Evolutionary conservation across 441 rosid genomes (phyloP).

Genomic region (Mallotus japonicus): DNA sequence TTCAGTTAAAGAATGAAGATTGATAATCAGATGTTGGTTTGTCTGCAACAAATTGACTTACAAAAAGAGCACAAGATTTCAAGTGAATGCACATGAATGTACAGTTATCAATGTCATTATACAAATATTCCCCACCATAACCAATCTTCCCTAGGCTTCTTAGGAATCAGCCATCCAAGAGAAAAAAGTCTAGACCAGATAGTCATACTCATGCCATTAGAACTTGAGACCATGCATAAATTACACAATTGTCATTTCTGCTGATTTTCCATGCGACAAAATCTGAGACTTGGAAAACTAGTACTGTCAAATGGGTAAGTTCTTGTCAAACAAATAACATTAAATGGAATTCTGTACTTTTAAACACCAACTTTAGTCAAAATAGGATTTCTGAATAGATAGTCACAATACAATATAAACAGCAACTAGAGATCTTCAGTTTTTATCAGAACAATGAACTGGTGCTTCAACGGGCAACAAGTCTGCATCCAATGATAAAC

Average conservation of each 20-base stretch:
- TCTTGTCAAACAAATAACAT: not conserved
- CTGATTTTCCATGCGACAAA: not conserved
- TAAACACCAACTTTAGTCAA: not conserved
- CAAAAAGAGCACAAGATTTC: not conserved
- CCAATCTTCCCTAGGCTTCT: not conserved
- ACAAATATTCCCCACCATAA: not conserved
- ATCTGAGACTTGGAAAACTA: not conserved
- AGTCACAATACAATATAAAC: not conserved
- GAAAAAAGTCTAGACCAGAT: not conserved
- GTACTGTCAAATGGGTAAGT: not conserved
- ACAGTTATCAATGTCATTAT: not conserved
- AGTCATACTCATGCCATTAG: not conserved
- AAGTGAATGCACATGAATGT: not conserved
- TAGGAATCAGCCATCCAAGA: not conserved
- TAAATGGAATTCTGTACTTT: not conserved
- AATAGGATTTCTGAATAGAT: not conserved
- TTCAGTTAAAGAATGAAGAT: not conserved
- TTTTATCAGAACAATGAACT: not conserved
- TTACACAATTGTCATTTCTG: not conserved
- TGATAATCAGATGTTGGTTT: not conserved
- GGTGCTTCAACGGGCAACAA: not conserved
- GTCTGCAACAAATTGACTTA: not conserved
- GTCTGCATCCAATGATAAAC: not conserved
- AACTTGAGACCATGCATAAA: not conserved
- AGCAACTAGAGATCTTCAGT: not conserved